Percentiles rank a stretch among this genome's conserved stretches.
Evolutionary conservation across 106 monocot species (phyloP).

Genomic region (Apostasia ramifera): DNA sequence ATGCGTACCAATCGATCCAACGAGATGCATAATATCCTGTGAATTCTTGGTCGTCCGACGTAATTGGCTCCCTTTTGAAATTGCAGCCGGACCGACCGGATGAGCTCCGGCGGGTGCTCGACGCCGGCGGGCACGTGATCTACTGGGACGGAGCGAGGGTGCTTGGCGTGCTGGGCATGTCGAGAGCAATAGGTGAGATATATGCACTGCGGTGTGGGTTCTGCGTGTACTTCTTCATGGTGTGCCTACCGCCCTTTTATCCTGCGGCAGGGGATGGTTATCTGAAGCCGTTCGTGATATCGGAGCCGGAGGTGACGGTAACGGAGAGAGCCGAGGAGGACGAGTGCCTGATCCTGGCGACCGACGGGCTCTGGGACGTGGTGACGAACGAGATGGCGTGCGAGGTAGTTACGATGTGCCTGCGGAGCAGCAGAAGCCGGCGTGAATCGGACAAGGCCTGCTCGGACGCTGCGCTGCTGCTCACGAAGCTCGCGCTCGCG

Average conservation of each 20-base stretch:
- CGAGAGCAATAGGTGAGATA: slow-evolving; percentile 52
- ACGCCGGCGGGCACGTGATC: slow-evolving; percentile 59
- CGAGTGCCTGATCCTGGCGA: slow-evolving; percentile 64
- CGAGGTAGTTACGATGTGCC: slow-evolving; percentile 34
- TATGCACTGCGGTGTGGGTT: neutral
- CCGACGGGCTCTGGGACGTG: slow-evolving; percentile 77
- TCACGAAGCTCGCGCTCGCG: slow-evolving; percentile 74
- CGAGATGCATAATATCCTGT: neutral
- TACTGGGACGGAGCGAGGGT: slow-evolving; percentile 73
- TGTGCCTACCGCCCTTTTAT: neutral
- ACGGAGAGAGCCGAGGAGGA: slow-evolving; percentile 36
- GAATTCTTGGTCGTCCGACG: neutral
- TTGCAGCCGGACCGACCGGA: slow-evolving; percentile 72
- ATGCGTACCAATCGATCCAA: neutral
- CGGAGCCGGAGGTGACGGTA: slow-evolving; percentile 65
- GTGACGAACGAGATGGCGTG: slow-evolving; percentile 62
- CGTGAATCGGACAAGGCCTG: slow-evolving; percentile 52
- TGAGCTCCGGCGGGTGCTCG: slow-evolving; percentile 52
- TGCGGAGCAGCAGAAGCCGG: slow-evolving; percentile 18
- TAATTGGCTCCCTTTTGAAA: neutral
- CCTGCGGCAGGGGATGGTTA: slow-evolving; percentile 34
- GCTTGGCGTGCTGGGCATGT: slow-evolving; percentile 69
- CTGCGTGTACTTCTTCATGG: neutral
- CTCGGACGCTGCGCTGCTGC: slow-evolving; percentile 53
- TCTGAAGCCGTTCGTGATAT: slow-evolving; percentile 54